Evolutionary conservation across 176 grass and related monocot species (phyloP), one percentile per base, ranked within the genome.

Genomic region (Oryza coarctata): DNA sequence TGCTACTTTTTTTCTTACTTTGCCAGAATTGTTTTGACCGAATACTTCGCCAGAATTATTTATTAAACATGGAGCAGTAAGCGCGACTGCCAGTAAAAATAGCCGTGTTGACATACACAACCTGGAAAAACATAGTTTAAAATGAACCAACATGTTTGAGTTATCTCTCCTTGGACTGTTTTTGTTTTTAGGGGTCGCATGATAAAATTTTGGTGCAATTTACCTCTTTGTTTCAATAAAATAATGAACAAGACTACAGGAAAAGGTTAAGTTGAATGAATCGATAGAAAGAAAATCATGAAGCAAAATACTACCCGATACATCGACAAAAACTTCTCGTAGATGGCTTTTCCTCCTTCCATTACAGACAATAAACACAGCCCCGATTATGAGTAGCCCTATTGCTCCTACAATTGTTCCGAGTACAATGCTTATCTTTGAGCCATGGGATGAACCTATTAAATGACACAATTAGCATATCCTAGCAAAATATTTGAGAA

Each of bases 241-340:
- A 62, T 79, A 74, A 82, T 38, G 4, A 68, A 68, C 15, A 86
- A 31, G 36, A 47, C 14, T 41, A 8, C 34, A 23, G 62, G 52
- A 58, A 71, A 35, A 47, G 9, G 10, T 68, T 60, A 64, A 57
- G 41, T 29, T 23, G 10, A 80, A 43, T 17, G 39, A 80, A 17
- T 8, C 31, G 40, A 68, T 78, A 20, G 9, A 27, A 15, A 33
- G 43, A 30, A 76, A 76, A 83, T 20, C 34, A 50, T 36, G 50
- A 71, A 75, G 40, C 13, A 58, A 70, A 71, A 73, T 32, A 68
- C 12, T 76, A 89, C 95, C 96, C 90, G 96, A n/a, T 82, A 99
- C 96, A 90, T 99, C 96, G 29, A 95, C 93, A 95, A 95, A 99
- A 74, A 93, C 57, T 80, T 95, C 93, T 10, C 68, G 62, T 71